Conservation (phyloP, 495 filamentous ascomycete genomes). For the Cetradonia linearis region DNA sequence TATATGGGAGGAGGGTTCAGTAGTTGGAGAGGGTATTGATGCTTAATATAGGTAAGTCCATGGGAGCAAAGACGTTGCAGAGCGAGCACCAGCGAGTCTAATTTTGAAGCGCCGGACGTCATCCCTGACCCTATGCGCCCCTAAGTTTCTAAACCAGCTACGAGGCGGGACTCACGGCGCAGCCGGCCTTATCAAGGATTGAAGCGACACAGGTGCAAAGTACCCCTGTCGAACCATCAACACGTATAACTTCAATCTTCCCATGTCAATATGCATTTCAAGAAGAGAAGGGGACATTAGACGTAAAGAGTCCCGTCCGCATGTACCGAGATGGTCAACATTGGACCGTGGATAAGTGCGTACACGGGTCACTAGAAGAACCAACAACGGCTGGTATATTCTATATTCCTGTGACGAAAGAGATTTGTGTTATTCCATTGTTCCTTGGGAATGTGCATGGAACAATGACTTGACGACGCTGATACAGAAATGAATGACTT, state of each 20-base stretch:
- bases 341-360: neutral
- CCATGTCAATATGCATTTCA: no score
- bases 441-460: no score
- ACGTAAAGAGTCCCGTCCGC: neutral
- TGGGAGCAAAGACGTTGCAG: constrained; percentile 2
- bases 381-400: neutral
- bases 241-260: neutral
- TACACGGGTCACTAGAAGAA: neutral
- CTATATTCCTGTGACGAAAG: neutral
- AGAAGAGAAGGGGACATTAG: neutral
- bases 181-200: constrained; percentile 12
- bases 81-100: neutral
- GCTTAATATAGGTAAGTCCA: neutral
- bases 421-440: neutral
- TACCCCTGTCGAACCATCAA: neutral
- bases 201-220: neutral
- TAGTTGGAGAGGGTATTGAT: neutral
- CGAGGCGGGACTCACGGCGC: neutral
- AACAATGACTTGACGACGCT: neutral
- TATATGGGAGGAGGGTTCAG: neutral
- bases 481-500: neutral
- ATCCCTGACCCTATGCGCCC: neutral
- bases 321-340: neutral
- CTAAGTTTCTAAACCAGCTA: neutral
- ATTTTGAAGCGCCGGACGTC: constrained; percentile 7